Percentiles rank a stretch among this genome's conserved stretches.
phyloP scores from a whole-genome alignment of 2,329 filamentous ascomycete genomes.

The Pezicula rhizophila region DNA sequence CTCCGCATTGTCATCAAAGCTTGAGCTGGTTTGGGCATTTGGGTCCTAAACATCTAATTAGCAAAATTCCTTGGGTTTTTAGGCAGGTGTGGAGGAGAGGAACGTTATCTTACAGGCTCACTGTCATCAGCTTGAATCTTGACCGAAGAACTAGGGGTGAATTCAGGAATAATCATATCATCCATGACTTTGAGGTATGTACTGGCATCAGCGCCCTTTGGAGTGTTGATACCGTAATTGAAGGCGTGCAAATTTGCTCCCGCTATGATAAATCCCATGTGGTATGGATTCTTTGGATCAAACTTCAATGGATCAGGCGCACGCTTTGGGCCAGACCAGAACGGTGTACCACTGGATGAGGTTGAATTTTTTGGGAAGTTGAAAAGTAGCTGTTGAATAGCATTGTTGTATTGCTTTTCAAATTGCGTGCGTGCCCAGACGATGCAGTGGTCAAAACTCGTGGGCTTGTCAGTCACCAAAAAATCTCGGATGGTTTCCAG shows the following conservation, averaged over 20 bases:
- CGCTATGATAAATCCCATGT: conserved; percentile 81
- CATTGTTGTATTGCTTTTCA: conserved; percentile 94
- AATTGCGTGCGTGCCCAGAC: conserved; percentile 92
- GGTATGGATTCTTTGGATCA: conserved; percentile 74
- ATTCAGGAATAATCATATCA: conserved; percentile 93
- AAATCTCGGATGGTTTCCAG: conserved; percentile 86
- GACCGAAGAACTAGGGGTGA: conserved; percentile 80
- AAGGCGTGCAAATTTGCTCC: conserved; percentile 92
- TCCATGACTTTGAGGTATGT: conserved; percentile 78
- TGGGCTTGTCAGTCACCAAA: conserved; percentile 83
- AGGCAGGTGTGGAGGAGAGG: neutral
- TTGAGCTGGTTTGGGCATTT: conserved; percentile 51
- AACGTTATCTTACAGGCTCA: conserved; percentile 59
- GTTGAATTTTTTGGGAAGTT: conserved; percentile 95
- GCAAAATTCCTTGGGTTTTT: neutral
- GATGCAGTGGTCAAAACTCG: conserved; percentile 93
- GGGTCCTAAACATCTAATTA: conserved; percentile 52
- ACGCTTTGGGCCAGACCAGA: conserved; percentile 98
- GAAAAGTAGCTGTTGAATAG: conserved; percentile 88
- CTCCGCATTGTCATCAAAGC: conserved; percentile 68
- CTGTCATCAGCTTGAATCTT: conserved; percentile 97
- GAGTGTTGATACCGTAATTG: conserved; percentile 90
- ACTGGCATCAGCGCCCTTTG: conserved; percentile 60
- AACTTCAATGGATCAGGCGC: conserved; percentile 90
- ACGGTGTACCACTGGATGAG: conserved; percentile 81